Conservation (phyloP, 2,329 filamentous ascomycete species). For the Shiraia sp. region DNA sequence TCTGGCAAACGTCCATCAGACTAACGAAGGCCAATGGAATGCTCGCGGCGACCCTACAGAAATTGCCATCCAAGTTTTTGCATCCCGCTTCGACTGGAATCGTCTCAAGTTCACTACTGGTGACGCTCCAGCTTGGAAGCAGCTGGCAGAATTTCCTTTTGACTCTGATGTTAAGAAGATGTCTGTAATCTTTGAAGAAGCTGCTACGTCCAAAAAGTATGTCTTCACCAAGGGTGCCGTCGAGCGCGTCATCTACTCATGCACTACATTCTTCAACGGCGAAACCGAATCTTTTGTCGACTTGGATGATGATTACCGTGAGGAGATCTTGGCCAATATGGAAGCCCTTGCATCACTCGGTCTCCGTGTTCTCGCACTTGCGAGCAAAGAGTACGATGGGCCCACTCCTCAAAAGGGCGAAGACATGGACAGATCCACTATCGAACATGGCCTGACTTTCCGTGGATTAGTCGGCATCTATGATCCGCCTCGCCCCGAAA, state of each 20-base stretch:
- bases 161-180: conserved; percentile 76
- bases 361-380: conserved; percentile 70
- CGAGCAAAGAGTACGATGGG: conserved; percentile 52
- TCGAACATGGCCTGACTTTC: conserved; percentile 71
- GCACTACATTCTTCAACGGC: conserved; percentile 60
- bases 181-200: conserved; percentile 65
- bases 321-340: conserved; percentile 67
- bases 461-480: conserved; percentile 82
- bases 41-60: conserved; percentile 57
- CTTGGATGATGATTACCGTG: conserved; percentile 57
- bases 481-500: conserved; percentile 81
- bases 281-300: conserved; percentile 45
- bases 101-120: conserved; percentile 52
- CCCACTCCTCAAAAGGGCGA: conserved; percentile 47
- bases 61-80: conserved; percentile 75
- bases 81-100: conserved; percentile 66
- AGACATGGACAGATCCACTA: conserved; percentile 58
- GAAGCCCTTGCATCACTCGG: conserved; percentile 67
- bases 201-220: conserved; percentile 44
- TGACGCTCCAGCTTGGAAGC: conserved; percentile 31
- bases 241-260: conserved; percentile 58
- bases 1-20: conserved; percentile 53
- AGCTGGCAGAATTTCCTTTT: conserved; percentile 69
- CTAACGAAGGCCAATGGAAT: conserved; percentile 44
- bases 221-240: conserved; percentile 70